These are phyloP conservation scores for Calonectria naviculata DNA, from an alignment of 2,329 filamentous ascomycete genomes.

Conservation along the genomic window DNA sequence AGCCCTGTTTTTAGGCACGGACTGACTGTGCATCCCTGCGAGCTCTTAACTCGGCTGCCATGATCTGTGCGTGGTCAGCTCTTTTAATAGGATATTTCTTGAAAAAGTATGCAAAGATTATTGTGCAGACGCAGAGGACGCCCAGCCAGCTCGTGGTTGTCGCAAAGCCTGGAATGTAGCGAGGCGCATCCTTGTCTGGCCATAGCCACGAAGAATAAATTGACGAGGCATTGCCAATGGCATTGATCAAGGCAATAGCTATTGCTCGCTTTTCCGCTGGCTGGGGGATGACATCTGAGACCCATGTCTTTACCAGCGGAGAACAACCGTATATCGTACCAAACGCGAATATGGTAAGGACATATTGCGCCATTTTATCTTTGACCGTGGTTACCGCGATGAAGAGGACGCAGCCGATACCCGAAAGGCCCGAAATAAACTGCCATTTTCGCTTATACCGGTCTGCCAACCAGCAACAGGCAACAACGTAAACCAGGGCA, in stretches of 20 bases:
- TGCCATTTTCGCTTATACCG: neutral
- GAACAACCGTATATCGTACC: neutral
- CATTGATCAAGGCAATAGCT: neutral
- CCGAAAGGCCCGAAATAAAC: neutral
- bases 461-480: neutral
- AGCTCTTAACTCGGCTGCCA: neutral
- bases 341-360: neutral
- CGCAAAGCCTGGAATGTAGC: slow-evolving; percentile 14
- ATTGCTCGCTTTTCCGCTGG: neutral
- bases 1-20: neutral
- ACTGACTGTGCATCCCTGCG: neutral
- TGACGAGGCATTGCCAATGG: slow-evolving; percentile 7
- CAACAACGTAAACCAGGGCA: neutral
- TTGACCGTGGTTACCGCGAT: neutral
- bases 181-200: slow-evolving; percentile 15
- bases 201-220: slow-evolving; percentile 16
- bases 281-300: neutral
- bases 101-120: neutral
- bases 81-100: neutral
- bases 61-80: neutral
- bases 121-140: neutral
- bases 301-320: neutral
- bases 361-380: neutral
- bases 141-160: slow-evolving; percentile 1
- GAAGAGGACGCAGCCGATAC: neutral